Evolutionary conservation across 2,329 filamentous ascomycete species (phyloP).

Genomic region (Emergomyces pasteurianus): DNA sequence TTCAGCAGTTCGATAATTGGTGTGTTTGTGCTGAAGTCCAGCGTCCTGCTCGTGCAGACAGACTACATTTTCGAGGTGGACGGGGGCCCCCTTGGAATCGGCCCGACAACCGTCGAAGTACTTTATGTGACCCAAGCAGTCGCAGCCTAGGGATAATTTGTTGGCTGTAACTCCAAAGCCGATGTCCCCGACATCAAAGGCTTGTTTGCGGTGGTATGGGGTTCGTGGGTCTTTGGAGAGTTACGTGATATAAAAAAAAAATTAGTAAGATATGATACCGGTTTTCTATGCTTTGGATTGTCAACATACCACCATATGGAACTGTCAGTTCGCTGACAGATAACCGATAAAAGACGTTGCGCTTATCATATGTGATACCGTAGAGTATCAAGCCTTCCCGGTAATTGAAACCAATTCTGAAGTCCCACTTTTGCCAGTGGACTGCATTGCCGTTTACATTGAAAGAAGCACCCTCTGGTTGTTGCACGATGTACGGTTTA

Average conservation of each 20-base stretch:
- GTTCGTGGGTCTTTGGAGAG: slow-evolving; percentile 51
- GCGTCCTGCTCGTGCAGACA: slow-evolving; percentile 61
- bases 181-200: slow-evolving; percentile 58
- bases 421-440: slow-evolving; percentile 55
- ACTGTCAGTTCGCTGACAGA: slow-evolving; percentile 56
- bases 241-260: no score
- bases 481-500: slow-evolving; percentile 52
- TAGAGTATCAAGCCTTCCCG: slow-evolving; percentile 57
- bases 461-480: slow-evolving; percentile 55
- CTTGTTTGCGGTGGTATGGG: slow-evolving; percentile 57
- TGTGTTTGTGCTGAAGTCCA: slow-evolving; percentile 60
- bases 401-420: slow-evolving; percentile 50
- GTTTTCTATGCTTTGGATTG: slow-evolving; percentile 12
- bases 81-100: slow-evolving; percentile 44
- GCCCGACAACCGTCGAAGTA: slow-evolving; percentile 50
- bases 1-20: slow-evolving; percentile 54
- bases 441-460: slow-evolving; percentile 44
- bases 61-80: slow-evolving; percentile 53
- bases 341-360: slow-evolving; percentile 56
- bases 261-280: neutral
- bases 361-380: slow-evolving; percentile 50
- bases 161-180: slow-evolving; percentile 57
- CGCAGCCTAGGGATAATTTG: slow-evolving; percentile 56
- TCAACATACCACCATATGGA: slow-evolving; percentile 27
- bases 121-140: slow-evolving; percentile 58